Base-by-base conservation (phyloP, 495 filamentous ascomycete genomes). In the Penicillium ucsense region DNA sequence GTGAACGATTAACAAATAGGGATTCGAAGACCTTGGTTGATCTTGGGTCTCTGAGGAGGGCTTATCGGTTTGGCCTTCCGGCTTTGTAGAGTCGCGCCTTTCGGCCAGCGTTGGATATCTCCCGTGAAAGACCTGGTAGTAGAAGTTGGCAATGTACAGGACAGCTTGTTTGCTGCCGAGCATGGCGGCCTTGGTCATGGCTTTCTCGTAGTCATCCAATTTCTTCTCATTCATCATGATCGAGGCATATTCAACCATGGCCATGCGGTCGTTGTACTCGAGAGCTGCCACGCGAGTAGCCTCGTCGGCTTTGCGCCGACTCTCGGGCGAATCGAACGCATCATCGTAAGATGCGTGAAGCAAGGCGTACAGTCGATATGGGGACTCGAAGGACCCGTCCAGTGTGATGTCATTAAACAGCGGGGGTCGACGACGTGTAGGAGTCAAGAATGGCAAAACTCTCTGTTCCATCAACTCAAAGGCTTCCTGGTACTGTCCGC, bases 111-210 rank as follows among this genome's bases (percentile, higher is more conserved):
- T 64, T 0, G 59, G 56, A 42, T 57, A 57, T 12, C 43, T 37
- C 1, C 66, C 62, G 7, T 50, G 48, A 11, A 35, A 62, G 6
- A 55, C 68, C 29, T 54, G 57, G 41, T 64, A 67, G 45, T 74
- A 74, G 51, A 58, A 67, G 43, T 68, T 68, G 3, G 57, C 70
- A 9, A 74, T 47, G 43, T 58, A 62, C 5, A 58, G 36, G 48
- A 63, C 65, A 1, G 70, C 68, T 5, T 52, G 38, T 0, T 5
- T 5, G 12, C 64, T 11, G 0, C 64, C 66, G 1, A 55, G 40
- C 3, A 51, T 52, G 0, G 68, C 68, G 29, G 68, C 67, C 38
- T 59, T 56, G 41, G 11, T 46, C 63, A 74, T 66, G 43, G 39
- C 62, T 43, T 67, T 49, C 46, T 71, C 67, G 47, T 74, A 74